A percentile compares a stretch with the other conserved stretches of the same genome.
phyloP scores from a whole-genome alignment of 2,329 filamentous ascomycete species.

The Drechslera avenae region DNA sequence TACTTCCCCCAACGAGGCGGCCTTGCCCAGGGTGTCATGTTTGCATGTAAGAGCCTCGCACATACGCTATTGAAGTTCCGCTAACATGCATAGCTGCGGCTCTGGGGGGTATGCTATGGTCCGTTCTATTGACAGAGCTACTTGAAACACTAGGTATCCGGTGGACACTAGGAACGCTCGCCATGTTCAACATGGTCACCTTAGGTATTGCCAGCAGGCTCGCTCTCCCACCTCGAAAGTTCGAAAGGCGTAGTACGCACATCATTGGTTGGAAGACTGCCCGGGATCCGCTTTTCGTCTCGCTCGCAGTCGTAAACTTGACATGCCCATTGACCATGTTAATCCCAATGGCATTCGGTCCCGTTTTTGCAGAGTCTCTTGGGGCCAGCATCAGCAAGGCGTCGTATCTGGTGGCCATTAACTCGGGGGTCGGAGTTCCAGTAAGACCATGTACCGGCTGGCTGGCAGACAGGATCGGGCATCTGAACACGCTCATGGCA shows the following conservation, averaged over 20 bases:
- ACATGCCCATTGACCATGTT: conserved; percentile 53
- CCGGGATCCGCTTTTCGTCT: conserved; percentile 49
- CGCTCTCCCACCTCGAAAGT: conserved; percentile 50
- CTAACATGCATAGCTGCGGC: conserved; percentile 18
- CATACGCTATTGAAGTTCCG: not conserved
- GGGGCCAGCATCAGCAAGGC: conserved; percentile 51
- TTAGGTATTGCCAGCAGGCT: conserved; percentile 46
- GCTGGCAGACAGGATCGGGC: conserved; percentile 54
- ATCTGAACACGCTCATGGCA: conserved; percentile 56
- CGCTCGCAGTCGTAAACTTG: conserved; percentile 47
- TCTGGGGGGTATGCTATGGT: conserved; percentile 21
- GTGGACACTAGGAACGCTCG: conserved; percentile 52
- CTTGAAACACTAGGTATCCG: conserved; percentile 52
- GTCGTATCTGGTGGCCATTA: conserved; percentile 53
- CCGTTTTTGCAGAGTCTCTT: conserved; percentile 54
- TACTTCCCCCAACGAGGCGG: conserved; percentile 57
- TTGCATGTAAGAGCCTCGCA: conserved; percentile 15
- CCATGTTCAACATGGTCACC: conserved; percentile 46
- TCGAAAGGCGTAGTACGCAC: conserved; percentile 43
- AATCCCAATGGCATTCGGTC: conserved; percentile 56
- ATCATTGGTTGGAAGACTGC: conserved; percentile 49
- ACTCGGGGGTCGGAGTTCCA: conserved; percentile 54
- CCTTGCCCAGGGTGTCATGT: conserved; percentile 26
- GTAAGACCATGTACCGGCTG: conserved; percentile 54
- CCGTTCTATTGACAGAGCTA: conserved; percentile 44